Percentiles rank a stretch among this genome's conserved stretches.
phyloP scores from a whole-genome alignment of 768 basidiomycete species.

The Tylopilus rubrobrunneus region DNA sequence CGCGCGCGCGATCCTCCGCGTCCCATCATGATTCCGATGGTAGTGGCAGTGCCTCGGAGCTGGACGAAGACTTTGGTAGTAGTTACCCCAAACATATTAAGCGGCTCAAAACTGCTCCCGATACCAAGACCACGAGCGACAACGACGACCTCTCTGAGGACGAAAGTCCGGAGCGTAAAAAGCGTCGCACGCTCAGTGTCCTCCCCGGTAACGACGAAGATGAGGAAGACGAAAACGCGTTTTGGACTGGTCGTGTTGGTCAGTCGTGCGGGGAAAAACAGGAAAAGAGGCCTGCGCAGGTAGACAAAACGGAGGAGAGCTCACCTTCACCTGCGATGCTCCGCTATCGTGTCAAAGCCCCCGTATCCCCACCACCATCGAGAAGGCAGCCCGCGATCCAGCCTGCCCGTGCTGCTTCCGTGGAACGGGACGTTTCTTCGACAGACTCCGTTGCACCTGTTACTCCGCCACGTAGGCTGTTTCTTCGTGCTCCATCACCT shows the following conservation, averaged over 20 bases:
- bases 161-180: constrained; percentile 32
- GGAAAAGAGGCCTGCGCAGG: constrained; percentile 1
- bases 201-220: constrained; percentile 45
- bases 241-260: constrained; percentile 24
- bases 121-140: constrained; percentile 10
- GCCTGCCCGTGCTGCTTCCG: constrained; percentile 25
- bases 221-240: constrained; percentile 45
- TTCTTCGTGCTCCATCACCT: constrained; percentile 23
- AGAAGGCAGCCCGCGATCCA: constrained; percentile 40
- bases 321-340: constrained; percentile 38
- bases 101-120: constrained; percentile 14
- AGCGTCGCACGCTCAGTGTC: constrained; percentile 33
- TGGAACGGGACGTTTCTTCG: constrained; percentile 13
- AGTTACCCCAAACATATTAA: constrained; percentile 11
- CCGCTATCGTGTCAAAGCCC: constrained; percentile 35
- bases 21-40: constrained; percentile 43
- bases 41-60: constrained; percentile 36
- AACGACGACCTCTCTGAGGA: constrained; percentile 20
- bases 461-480: constrained; percentile 23
- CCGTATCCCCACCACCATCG: constrained; percentile 67
- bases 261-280: constrained; percentile 8
- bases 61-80: constrained; percentile 17
- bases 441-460: constrained; percentile 16
- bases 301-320: constrained; percentile 9
- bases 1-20: constrained; percentile 41